These are phyloP conservation scores for Xylaria sp. DNA, from an alignment of 2,329 filamentous ascomycete species.

Conservation along the genomic window DNA sequence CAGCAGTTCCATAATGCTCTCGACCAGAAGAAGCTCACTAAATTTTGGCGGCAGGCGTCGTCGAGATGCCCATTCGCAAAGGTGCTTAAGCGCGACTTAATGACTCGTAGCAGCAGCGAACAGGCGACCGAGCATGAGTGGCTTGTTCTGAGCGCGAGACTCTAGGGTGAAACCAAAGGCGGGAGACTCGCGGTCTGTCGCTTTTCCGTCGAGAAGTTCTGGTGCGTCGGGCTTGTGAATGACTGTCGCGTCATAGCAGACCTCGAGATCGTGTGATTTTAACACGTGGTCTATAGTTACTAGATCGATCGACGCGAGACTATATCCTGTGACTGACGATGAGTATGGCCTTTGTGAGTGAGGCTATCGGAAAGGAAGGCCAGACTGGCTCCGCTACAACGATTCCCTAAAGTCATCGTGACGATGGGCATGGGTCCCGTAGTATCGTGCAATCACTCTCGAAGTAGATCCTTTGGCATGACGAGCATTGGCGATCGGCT, in stretches of 20 bases:
- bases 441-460: slow-evolving; percentile 12
- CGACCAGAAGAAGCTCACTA: slow-evolving; percentile 3
- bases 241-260: slow-evolving; percentile 3
- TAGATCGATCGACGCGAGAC: slow-evolving; percentile 10
- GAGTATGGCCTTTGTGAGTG: slow-evolving; percentile 2
- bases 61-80: not conserved
- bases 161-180: not conserved
- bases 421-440: slow-evolving; percentile 12
- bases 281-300: slow-evolving; percentile 3
- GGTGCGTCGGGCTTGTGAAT: not conserved
- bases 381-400: slow-evolving; percentile 10
- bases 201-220: slow-evolving; percentile 6
- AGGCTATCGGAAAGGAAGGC: slow-evolving; percentile 2
- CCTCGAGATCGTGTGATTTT: slow-evolving; percentile 1
- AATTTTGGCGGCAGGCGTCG: slow-evolving; percentile 6
- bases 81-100: not conserved
- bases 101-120: slow-evolving; percentile 7
- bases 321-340: slow-evolving; percentile 1
- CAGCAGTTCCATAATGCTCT: slow-evolving; percentile 7
- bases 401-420: slow-evolving; percentile 13
- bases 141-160: not conserved
- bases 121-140: not conserved
- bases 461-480: slow-evolving; percentile 11
- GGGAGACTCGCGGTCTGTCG: not conserved
- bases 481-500: slow-evolving; percentile 18